A percentile compares a stretch with the other conserved stretches of the same genome.
phyloP scores from a whole-genome alignment of 148 eudicot genomes.

The Camellia sinensis region DNA sequence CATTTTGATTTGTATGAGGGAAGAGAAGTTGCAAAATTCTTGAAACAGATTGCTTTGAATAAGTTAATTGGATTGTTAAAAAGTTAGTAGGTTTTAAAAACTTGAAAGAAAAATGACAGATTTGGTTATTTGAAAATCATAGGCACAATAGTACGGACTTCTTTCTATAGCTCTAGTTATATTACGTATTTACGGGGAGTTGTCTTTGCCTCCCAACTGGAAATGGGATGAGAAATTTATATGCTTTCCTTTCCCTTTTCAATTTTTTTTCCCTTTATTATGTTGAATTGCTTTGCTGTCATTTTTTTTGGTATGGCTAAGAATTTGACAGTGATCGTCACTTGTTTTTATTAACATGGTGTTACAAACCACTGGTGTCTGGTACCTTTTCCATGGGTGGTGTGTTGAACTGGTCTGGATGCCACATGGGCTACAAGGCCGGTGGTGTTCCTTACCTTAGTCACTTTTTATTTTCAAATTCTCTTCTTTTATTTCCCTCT shows the following conservation, averaged over 20 bases:
- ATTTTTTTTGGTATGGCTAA: neutral
- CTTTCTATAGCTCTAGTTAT: neutral
- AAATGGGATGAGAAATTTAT: neutral
- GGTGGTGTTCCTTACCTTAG: constrained; percentile 6
- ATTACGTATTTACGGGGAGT: neutral
- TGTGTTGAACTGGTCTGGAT: neutral
- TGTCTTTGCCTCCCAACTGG: neutral
- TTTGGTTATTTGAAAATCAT: neutral
- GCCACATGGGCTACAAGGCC: neutral
- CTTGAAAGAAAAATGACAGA: neutral
- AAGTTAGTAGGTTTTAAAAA: neutral
- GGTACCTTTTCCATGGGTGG: neutral
- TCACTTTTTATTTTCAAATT: neutral
- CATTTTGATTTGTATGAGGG: too few relatives aligned
- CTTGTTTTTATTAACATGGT: neutral
- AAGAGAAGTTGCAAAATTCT: too few relatives aligned
- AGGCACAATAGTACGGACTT: neutral
- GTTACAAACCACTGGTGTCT: neutral
- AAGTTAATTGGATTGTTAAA: too few relatives aligned
- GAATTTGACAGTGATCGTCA: neutral
- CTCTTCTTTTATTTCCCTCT: too few relatives aligned
- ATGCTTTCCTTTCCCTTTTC: neutral
- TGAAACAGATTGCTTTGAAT: too few relatives aligned
- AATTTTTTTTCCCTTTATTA: neutral
- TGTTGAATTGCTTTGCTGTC: neutral